Evolutionary conservation across 164 flowering plant genomes (phyloP).

Genomic region (Taxillus chinensis): DNA sequence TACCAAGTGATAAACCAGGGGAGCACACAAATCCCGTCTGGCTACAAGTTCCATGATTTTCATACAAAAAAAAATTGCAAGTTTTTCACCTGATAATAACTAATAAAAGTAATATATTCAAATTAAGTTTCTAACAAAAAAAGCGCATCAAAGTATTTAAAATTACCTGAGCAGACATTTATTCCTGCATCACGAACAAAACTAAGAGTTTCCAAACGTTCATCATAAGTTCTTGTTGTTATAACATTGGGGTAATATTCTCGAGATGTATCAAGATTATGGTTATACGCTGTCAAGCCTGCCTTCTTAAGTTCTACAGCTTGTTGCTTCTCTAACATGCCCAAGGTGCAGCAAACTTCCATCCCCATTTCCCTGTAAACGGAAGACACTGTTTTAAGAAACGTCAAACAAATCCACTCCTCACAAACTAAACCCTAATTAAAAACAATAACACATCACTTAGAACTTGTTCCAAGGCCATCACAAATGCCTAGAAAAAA

Average conservation of each 20-base stretch:
- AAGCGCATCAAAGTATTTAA: neutral
- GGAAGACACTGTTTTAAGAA: neutral
- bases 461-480: no score
- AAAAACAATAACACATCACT: no score
- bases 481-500: no score
- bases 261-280: slow-evolving; percentile 96
- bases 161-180: slow-evolving; percentile 87
- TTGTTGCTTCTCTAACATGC: slow-evolving; percentile 97
- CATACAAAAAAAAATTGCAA: no score
- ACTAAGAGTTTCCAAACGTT: slow-evolving; percentile 73
- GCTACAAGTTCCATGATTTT: no score
- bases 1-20: no score
- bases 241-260: slow-evolving; percentile 91
- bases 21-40: no score
- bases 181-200: slow-evolving; percentile 96
- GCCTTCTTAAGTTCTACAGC: slow-evolving; percentile 88
- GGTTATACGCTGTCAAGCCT: slow-evolving; percentile 97
- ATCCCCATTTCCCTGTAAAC: slow-evolving; percentile 76
- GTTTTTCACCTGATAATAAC: no score
- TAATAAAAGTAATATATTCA: no score
- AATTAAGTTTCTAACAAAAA: no score
- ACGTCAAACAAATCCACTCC: neutral
- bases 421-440: no score
- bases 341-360: slow-evolving; percentile 99
- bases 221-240: slow-evolving; percentile 91